Conservation (phyloP, 1,139 yeast genomes). For the Pichia sp. region DNA sequence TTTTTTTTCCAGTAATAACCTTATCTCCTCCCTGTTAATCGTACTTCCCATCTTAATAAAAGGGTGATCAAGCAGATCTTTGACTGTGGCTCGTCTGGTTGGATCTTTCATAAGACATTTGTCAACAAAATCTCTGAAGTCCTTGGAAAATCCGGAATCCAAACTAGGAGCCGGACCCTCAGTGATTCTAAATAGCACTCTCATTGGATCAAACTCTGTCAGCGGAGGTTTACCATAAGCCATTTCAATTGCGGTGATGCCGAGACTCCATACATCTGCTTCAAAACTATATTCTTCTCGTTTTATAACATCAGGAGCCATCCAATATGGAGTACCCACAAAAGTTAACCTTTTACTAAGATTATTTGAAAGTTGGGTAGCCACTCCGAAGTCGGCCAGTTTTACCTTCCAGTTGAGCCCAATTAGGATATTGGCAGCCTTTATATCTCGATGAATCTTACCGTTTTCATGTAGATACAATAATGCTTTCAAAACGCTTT, state of each 20-base stretch:
- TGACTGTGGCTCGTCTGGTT: constrained; percentile 33
- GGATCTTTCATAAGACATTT: constrained; percentile 42
- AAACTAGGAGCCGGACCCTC: constrained; percentile 43
- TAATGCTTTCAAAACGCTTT: constrained; percentile 60
- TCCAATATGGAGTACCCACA: constrained; percentile 98
- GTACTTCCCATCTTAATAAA: constrained; percentile 28
- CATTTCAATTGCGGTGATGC: constrained; percentile 80
- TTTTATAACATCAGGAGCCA: constrained; percentile 94
- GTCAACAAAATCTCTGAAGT: constrained; percentile 39
- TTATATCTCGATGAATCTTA: constrained; percentile 79
- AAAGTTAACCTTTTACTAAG: constrained; percentile 77
- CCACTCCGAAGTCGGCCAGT: constrained; percentile 94
- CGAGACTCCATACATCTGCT: constrained; percentile 96
- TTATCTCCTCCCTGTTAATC: constrained; percentile 11
- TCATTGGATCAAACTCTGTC: constrained; percentile 70
- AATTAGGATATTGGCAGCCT: constrained; percentile 76
- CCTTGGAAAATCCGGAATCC: constrained; percentile 29
- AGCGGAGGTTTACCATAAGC: constrained; percentile 82
- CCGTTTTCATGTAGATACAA: constrained; percentile 68
- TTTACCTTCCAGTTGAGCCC: constrained; percentile 70
- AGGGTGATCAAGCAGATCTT: constrained; percentile 33
- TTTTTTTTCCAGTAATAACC: constrained; percentile 21
- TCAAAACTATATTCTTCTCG: constrained; percentile 82
- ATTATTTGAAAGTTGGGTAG: constrained; percentile 76
- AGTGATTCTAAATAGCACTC: constrained; percentile 57